Evolutionary conservation across 805 yeast genomes (phyloP).

Genomic region (Candida palmyrensis): DNA sequence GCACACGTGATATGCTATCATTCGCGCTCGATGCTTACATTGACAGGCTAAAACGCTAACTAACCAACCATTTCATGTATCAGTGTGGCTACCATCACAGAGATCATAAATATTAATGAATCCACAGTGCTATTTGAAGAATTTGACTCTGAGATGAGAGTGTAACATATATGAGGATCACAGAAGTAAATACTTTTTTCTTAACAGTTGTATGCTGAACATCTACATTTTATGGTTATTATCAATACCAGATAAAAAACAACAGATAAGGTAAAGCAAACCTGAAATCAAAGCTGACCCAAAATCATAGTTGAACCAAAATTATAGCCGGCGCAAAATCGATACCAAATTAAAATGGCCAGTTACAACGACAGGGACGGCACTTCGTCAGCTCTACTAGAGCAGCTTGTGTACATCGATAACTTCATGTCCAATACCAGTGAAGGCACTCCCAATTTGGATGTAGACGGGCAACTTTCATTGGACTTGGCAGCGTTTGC

Average conservation of each 20-base stretch:
- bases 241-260: background rate
- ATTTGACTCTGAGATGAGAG: no score
- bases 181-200: no score
- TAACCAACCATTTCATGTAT: background rate
- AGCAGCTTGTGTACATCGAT: slow-evolving; percentile 77
- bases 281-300: no score
- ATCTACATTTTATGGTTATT: no score
- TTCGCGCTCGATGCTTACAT: background rate
- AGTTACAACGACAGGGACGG: slow-evolving; percentile 3
- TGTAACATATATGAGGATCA: no score
- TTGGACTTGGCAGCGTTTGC: slow-evolving; percentile 76
- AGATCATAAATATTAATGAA: background rate
- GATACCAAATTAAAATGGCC: slow-evolving; percentile 3
- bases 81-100: slow-evolving; percentile 3
- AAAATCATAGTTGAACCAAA: no score
- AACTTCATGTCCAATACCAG: slow-evolving; percentile 54
- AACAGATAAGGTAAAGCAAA: no score
- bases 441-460: slow-evolving; percentile 35
- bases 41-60: background rate
- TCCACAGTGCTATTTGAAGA: no score
- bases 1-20: slow-evolving; percentile 5
- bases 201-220: no score
- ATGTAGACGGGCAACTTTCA: slow-evolving; percentile 35
- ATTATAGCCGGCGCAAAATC: no score
- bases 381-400: slow-evolving; percentile 45